Percentiles rank a stretch among this genome's conserved stretches.
Evolutionary conservation across 805 yeast species (phyloP).

Genomic region (Ogataea nonfermentans): DNA sequence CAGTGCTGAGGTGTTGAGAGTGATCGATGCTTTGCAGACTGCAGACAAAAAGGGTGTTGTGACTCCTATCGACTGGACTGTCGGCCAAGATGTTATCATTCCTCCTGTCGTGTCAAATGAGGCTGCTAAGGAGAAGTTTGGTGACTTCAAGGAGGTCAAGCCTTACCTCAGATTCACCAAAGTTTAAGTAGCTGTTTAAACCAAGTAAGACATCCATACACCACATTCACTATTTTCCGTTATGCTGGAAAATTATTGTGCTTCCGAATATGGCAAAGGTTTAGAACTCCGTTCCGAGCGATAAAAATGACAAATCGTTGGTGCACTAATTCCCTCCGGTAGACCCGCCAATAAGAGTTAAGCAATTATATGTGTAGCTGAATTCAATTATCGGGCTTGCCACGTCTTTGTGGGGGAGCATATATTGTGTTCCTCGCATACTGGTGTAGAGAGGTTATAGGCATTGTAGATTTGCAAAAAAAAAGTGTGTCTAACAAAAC

Average conservation of each 20-base stretch:
- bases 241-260: neutral
- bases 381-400: neutral
- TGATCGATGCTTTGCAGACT: conserved; percentile 80
- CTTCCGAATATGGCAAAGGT: neutral
- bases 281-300: conserved; percentile 12
- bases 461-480: conserved; percentile 1
- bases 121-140: conserved; percentile 78
- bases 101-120: conserved; percentile 83
- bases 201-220: conserved; percentile 4
- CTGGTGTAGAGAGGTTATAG: conserved; percentile 9
- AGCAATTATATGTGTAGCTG: conserved; percentile 1
- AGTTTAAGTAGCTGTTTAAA: conserved; percentile 17
- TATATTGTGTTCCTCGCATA: conserved; percentile 1
- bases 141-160: conserved; percentile 80
- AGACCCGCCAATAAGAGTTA: conserved; percentile 7
- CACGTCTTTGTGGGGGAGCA: conserved; percentile 8
- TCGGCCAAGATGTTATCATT: conserved; percentile 87
- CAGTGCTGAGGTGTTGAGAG: conserved; percentile 89
- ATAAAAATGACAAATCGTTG: neutral
- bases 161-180: conserved; percentile 82
- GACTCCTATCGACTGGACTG: conserved; percentile 90
- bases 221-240: neutral
- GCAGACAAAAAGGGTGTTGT: conserved; percentile 82
- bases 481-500: conserved; percentile 5
- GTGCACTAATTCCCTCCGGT: conserved; percentile 3